These are phyloP conservation scores for Samsoniella hepiali DNA, from an alignment of 2,329 filamentous ascomycete species.

Conservation along the genomic window DNA sequence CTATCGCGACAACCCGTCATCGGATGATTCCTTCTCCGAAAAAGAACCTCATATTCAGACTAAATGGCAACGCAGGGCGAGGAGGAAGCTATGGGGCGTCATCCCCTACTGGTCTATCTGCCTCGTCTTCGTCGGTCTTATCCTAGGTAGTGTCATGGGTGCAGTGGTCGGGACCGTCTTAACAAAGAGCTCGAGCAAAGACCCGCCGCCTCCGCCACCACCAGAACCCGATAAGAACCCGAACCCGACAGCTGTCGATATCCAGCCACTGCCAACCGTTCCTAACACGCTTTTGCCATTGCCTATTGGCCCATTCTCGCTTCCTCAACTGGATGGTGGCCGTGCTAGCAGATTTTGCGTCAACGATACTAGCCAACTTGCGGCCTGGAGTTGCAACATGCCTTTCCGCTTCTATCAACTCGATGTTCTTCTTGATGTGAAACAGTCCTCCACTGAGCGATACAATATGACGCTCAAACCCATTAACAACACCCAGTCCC, in stretches of 20 bases:
- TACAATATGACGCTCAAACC: slow-evolving; percentile 42
- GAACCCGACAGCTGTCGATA: slow-evolving; percentile 43
- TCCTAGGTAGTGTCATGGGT: slow-evolving; percentile 55
- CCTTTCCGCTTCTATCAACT: slow-evolving; percentile 44
- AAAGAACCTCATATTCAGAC: slow-evolving; percentile 39
- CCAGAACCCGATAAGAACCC: slow-evolving; percentile 27
- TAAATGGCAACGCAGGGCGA: slow-evolving; percentile 54
- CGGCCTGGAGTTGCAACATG: slow-evolving; percentile 63
- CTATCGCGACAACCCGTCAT: slow-evolving; percentile 49
- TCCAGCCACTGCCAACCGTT: slow-evolving; percentile 47
- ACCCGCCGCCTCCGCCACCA: neutral
- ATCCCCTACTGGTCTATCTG: slow-evolving; percentile 61
- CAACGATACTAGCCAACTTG: slow-evolving; percentile 49
- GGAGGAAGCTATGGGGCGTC: slow-evolving; percentile 54
- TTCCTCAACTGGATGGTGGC: slow-evolving; percentile 53
- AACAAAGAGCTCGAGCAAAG: slow-evolving; percentile 20
- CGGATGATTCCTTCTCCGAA: slow-evolving; percentile 43
- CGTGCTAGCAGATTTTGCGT: slow-evolving; percentile 55
- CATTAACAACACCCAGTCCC: slow-evolving; percentile 36
- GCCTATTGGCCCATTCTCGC: slow-evolving; percentile 51
- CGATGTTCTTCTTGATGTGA: slow-evolving; percentile 33
- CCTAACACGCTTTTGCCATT: slow-evolving; percentile 52
- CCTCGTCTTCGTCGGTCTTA: slow-evolving; percentile 44
- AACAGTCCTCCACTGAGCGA: slow-evolving; percentile 29
- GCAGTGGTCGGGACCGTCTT: slow-evolving; percentile 52